Conservation (phyloP, 495 filamentous ascomycete genomes). For the Aspergillus cavernicola region DNA sequence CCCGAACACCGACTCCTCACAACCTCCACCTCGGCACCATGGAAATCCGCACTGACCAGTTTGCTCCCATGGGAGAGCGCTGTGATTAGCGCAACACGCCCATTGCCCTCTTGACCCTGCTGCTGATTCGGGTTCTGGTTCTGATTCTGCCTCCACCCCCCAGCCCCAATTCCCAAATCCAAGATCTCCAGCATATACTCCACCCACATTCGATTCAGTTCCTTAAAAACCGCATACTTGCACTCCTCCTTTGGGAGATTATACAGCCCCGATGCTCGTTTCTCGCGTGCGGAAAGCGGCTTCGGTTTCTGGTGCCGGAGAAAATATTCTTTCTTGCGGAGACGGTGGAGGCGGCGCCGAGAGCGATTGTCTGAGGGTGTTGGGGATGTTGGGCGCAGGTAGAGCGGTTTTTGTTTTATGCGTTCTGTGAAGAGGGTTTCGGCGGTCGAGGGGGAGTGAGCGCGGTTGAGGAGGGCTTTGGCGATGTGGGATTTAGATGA, state of each 20-base stretch:
- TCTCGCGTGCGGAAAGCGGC: conserved; percentile 77
- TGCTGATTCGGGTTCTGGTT: conserved; percentile 14
- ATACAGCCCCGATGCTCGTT: conserved; percentile 68
- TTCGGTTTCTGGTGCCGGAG: conserved; percentile 63
- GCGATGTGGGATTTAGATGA: conserved; percentile 50
- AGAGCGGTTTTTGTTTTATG: conserved; percentile 76
- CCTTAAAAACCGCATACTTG: conserved; percentile 73
- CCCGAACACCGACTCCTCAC: conserved; percentile 75
- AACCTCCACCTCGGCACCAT: conserved; percentile 82
- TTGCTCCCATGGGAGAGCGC: conserved; percentile 57
- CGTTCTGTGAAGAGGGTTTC: conserved; percentile 72
- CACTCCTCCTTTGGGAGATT: conserved; percentile 63
- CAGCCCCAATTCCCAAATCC: conserved; percentile 33
- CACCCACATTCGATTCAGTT: conserved; percentile 74
- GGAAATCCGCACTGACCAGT: conserved; percentile 79
- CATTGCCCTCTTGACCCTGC: neutral
- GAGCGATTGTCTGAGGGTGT: conserved; percentile 58
- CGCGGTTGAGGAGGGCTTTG: conserved; percentile 64
- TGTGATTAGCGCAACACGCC: conserved; percentile 40
- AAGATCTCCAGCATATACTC: conserved; percentile 78
- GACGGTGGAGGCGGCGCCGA: conserved; percentile 55
- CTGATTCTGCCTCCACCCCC: neutral
- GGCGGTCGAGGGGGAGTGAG: conserved; percentile 68
- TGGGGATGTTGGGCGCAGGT: conserved; percentile 69
- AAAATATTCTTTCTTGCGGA: conserved; percentile 51